Percentiles rank a stretch among this genome's conserved stretches.
phyloP scores from a whole-genome alignment of 2,329 filamentous ascomycete species.

The Colletotrichum sp. region DNA sequence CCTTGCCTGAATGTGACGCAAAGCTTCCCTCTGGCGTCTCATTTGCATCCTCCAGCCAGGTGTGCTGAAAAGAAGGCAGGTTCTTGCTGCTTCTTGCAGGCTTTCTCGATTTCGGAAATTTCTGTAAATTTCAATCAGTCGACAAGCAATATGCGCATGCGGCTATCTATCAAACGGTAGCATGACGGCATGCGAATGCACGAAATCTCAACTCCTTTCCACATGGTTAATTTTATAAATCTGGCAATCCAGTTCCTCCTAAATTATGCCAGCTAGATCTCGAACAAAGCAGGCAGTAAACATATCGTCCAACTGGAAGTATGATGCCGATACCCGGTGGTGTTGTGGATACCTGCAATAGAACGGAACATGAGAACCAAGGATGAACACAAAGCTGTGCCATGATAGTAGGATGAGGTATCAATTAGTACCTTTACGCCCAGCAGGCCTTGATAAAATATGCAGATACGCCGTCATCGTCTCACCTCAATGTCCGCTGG shows the following conservation, averaged over 20 bases:
- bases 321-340: neutral
- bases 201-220: neutral
- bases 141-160: neutral
- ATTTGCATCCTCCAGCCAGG: neutral
- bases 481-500: neutral
- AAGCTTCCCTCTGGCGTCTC: neutral
- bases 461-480: neutral
- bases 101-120: neutral
- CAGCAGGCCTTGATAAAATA: neutral
- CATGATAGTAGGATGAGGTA: neutral
- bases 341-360: neutral
- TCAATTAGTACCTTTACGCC: neutral
- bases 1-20: neutral
- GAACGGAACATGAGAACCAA: neutral
- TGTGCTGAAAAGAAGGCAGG: neutral
- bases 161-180: neutral
- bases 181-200: neutral
- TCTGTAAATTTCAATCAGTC: neutral
- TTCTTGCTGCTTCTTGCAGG: neutral
- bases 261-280: neutral
- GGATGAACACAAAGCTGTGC: neutral
- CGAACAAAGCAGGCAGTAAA: neutral
- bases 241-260: neutral
- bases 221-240: neutral
- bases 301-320: neutral